Conservation (phyloP, 768 basidiomycete genomes). For the Boletus rubroflammeus region DNA sequence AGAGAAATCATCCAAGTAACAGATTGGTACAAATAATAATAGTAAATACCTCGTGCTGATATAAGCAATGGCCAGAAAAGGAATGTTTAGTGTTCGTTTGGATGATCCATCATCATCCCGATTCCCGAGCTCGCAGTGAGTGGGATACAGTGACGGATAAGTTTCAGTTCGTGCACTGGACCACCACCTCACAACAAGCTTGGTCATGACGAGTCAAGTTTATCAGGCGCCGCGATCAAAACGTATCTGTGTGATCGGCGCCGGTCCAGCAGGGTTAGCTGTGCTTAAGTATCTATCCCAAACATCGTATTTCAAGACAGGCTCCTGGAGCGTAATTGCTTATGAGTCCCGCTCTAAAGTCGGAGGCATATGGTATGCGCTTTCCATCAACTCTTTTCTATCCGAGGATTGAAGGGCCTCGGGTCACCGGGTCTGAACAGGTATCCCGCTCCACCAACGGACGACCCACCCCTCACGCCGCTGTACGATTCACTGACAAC, state of each 20-base stretch:
- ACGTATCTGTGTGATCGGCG: conserved; percentile 69
- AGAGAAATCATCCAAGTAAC: no score
- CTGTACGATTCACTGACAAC: conserved; percentile 80
- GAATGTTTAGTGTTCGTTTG: conserved; percentile 3
- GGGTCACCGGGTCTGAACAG: conserved; percentile 29
- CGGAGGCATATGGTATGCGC: conserved; percentile 73
- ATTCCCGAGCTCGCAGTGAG: no score
- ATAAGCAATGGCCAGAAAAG: conserved; percentile 10
- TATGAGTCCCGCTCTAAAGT: conserved; percentile 64
- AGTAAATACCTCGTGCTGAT: conserved; percentile 5
- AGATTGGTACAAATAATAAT: no score
- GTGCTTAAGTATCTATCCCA: conserved; percentile 64
- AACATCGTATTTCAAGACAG: conserved; percentile 49
- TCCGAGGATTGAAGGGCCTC: not conserved
- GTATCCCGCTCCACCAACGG: conserved; percentile 51
- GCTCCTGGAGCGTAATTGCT: conserved; percentile 58
- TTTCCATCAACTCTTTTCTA: not conserved
- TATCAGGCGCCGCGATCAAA: conserved; percentile 22
- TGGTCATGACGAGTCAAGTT: conserved; percentile 5
- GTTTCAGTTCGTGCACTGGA: not conserved
- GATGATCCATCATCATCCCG: no score
- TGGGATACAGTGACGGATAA: no score
- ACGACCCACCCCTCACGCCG: conserved; percentile 59
- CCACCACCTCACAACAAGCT: not conserved
- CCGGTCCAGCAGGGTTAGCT: conserved; percentile 71